Conservation (phyloP, 2,329 filamentous ascomycete genomes). For the Fusarium euwallaceae region DNA sequence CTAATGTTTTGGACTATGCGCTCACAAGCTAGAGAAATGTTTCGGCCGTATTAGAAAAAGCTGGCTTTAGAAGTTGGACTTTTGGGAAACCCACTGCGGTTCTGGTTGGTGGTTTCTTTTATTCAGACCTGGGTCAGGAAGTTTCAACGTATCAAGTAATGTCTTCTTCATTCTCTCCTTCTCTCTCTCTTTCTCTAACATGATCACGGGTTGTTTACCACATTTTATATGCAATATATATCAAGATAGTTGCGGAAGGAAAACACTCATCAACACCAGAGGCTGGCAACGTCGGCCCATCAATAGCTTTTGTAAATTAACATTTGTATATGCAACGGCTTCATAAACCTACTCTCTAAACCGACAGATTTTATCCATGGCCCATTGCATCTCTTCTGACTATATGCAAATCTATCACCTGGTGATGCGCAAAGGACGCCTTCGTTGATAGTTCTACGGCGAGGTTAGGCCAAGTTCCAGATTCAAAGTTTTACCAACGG, state of each 20-base stretch:
- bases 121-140: too few relatives aligned
- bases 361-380: not conserved
- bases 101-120: too few relatives aligned
- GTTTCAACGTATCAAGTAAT: too few relatives aligned
- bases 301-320: not conserved
- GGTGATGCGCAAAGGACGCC: not conserved
- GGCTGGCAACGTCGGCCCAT: not conserved
- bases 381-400: not conserved
- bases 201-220: not conserved
- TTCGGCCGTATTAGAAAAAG: too few relatives aligned
- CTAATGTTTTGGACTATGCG: not conserved
- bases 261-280: not conserved
- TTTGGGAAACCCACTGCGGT: too few relatives aligned
- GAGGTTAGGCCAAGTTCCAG: not conserved
- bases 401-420: not conserved
- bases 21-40: too few relatives aligned
- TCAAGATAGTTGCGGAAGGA: not conserved
- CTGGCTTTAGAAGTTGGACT: too few relatives aligned
- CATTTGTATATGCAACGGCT: not conserved
- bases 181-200: not conserved
- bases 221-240: not conserved
- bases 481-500: not conserved
- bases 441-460: not conserved
- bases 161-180: not conserved
- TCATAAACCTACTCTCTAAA: not conserved